phyloP scores from a whole-genome alignment of 768 basidiomycete genomes.

The Strobilomyces echinocephalus region DNA sequence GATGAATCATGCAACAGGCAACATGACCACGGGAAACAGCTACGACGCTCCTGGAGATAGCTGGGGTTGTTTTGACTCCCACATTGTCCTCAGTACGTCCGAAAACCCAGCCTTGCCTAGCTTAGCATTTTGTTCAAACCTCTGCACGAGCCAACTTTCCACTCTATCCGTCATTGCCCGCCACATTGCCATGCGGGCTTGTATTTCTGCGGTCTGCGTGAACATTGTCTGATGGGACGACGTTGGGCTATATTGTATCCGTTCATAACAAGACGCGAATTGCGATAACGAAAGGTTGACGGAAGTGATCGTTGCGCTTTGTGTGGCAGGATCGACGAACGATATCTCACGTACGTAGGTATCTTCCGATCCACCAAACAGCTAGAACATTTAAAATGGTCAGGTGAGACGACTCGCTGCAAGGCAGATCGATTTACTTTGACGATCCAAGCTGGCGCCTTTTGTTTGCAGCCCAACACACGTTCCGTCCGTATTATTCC shows the following conservation, averaged over 20 bases:
- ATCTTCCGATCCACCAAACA: conserved; percentile 90
- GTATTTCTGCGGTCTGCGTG: conserved; percentile 87
- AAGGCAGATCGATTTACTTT: conserved; percentile 55
- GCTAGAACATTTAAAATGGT: conserved; percentile 36
- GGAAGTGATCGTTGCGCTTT: conserved; percentile 80
- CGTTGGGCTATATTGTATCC: conserved; percentile 80
- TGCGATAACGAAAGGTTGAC: conserved; percentile 94
- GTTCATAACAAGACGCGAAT: conserved; percentile 88
- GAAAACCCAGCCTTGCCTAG: conserved; percentile 87
- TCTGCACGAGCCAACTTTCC: conserved; percentile 80
- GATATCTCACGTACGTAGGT: conserved; percentile 94
- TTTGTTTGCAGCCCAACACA: conserved; percentile 87
- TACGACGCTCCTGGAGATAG: conserved; percentile 30
- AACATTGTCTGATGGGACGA: conserved; percentile 64
- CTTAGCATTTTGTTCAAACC: conserved; percentile 90
- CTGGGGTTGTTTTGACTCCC: conserved; percentile 63
- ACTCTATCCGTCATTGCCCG: conserved; percentile 75
- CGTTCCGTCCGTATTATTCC: conserved; percentile 92
- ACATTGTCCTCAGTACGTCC: conserved; percentile 74
- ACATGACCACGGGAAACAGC: conserved; percentile 3
- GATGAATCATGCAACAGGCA: not conserved
- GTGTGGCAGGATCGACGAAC: conserved; percentile 80
- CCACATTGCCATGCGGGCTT: conserved; percentile 78
- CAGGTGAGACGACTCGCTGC: conserved; percentile 5
- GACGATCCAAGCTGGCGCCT: conserved; percentile 87